Percentiles rank a stretch among this genome's conserved stretches.
Conservation (phyloP, 352 stramenopile genomes). For the Phytophthora nicotianae region DNA sequence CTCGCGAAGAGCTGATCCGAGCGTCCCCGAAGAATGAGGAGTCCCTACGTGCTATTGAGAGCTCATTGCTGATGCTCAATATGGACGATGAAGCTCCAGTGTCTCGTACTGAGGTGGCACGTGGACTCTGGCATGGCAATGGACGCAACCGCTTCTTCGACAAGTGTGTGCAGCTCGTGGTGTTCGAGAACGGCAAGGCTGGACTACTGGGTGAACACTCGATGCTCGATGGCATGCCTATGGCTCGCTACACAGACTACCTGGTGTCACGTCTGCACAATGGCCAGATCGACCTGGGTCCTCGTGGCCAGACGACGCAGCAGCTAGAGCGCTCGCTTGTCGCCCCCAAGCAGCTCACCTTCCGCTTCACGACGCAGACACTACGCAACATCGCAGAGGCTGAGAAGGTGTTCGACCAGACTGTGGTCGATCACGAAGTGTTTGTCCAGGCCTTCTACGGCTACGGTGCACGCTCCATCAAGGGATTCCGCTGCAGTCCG, state of each 20-base stretch:
- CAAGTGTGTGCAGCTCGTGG: constrained; percentile 96
- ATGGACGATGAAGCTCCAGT: constrained; percentile 69
- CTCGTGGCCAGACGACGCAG: constrained; percentile 42
- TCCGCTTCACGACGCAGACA: constrained; percentile 57
- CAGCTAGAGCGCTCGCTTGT: constrained; percentile 38
- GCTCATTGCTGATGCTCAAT: constrained; percentile 68
- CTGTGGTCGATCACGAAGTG: constrained; percentile 87
- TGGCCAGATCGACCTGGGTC: constrained; percentile 54
- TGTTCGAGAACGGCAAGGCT: constrained; percentile 95
- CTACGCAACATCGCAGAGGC: constrained; percentile 54
- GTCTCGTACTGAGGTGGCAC: constrained; percentile 66
- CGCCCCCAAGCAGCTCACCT: constrained; percentile 50
- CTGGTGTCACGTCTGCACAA: constrained; percentile 61
- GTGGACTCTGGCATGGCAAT: constrained; percentile 79
- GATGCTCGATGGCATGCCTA: constrained; percentile 89
- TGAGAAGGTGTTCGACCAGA: constrained; percentile 66
- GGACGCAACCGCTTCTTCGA: constrained; percentile 97
- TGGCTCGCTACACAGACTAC: constrained; percentile 72
- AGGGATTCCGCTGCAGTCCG: constrained; percentile 90
- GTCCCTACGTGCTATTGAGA: constrained; percentile 64
- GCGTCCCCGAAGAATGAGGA: constrained; percentile 61
- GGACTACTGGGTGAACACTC: constrained; percentile 95
- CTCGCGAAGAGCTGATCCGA: constrained; percentile 65
- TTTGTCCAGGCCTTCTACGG: constrained; percentile 89
- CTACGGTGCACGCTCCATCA: constrained; percentile 91